phyloP scores from a whole-genome alignment of 2,329 filamentous ascomycete species.

The Pestalotiopsis sp. region DNA sequence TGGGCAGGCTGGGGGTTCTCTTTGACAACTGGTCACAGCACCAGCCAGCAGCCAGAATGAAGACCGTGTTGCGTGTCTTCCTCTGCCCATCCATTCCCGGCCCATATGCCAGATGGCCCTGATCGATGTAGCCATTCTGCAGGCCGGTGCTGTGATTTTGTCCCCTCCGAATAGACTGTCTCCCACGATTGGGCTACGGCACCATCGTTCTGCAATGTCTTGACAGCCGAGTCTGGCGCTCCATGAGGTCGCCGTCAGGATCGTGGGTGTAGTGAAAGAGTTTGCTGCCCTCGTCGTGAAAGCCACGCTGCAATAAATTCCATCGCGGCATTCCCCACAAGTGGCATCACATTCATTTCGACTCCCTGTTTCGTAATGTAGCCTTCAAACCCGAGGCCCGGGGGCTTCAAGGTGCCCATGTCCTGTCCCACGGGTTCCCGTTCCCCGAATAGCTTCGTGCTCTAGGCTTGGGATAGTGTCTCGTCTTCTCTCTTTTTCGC shows the following conservation, averaged over 20 bases:
- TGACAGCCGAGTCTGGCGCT: too few species aligned
- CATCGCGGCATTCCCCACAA: background rate
- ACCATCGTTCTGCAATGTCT: too few species aligned
- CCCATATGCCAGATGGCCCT: background rate
- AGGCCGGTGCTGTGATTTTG: background rate
- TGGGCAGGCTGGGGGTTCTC: background rate
- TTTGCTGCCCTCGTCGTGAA: background rate
- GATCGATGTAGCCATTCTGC: background rate
- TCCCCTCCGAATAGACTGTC: background rate
- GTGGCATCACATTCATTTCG: background rate
- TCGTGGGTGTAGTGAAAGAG: background rate
- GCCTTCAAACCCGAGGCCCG: background rate
- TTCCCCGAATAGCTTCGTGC: background rate
- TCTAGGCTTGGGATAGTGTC: background rate
- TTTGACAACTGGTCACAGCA: background rate
- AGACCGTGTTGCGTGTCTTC: background rate
- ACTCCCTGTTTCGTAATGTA: background rate
- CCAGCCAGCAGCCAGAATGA: background rate
- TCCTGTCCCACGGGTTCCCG: background rate
- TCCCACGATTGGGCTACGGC: background rate
- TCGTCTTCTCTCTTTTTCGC: background rate
- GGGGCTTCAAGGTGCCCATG: background rate
- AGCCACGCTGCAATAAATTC: background rate
- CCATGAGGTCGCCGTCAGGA: background rate
- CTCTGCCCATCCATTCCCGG: background rate